Base-by-base conservation (phyloP, 2,329 filamentous ascomycete species). In the Rachicladosporium sp. region DNA sequence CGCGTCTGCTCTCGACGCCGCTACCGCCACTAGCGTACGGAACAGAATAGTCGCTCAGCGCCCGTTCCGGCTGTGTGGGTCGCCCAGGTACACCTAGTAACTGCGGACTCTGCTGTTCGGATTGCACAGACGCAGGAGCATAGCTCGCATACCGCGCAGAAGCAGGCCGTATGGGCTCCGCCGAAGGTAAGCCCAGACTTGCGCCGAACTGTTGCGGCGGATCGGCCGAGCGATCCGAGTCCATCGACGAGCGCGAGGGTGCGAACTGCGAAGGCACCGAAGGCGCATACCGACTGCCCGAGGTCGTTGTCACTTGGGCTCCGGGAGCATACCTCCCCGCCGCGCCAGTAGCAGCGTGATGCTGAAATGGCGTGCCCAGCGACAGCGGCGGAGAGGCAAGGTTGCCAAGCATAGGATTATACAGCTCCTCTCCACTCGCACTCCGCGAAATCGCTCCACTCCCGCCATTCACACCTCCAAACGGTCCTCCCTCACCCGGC, bases 381-480 rank as follows among this genome's bases (percentile, higher is more conserved):
- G 23, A 27, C 23, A 27, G 23, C 4, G 23, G 23, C 23, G 23
- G 23, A 3, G 23, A 27, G n/a, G 48, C 43, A 51, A 73, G 35
- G 33, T 43, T 48, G 31, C 43, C 47, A 48, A 53, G 46, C 43
- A 54, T 76, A 4, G 69, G 64, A 8, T 78, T 79, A 55, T 91
- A 93, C 4, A 83, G 63, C 49, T 95, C 88, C 34, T 85, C 76
- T 50, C 73, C 77, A 4, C 73, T 75, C 10, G 69, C 71, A 4
- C 83, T 91, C 3, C 65, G 60, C 36, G 63, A 68, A 33, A 69
- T 52, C n/a, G 51, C 53, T 29, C 48, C 46, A 11, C 65, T 66
- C 27, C 78, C 77, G n/a, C 81, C 76, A 21, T 82, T 71, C 38
- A 95, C 76, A 39, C 81, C 81, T 6, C 83, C 80, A 58, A 98